Percentiles rank a stretch among this genome's conserved stretches.
Conservation (phyloP, 2,329 filamentous ascomycete species). For the Achaetomium macrosporum region DNA sequence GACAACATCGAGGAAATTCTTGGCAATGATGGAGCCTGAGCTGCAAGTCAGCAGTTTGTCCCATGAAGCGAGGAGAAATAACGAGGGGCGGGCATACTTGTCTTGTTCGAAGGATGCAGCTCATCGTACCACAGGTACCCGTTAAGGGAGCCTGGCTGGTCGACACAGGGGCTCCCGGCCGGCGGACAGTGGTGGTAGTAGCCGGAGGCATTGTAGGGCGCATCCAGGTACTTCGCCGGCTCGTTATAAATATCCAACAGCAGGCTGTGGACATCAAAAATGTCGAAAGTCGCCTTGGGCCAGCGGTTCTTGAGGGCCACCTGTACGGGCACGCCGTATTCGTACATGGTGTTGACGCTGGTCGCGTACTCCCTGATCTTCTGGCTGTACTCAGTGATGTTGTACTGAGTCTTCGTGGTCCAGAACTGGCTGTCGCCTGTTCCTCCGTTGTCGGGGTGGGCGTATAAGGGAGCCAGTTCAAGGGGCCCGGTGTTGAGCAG, state of each 20-base stretch:
- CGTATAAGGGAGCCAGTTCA: conserved; percentile 63
- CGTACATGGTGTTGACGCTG: conserved; percentile 43
- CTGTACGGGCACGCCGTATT: conserved; percentile 46
- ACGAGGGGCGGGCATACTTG: conserved; percentile 39
- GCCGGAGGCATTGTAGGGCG: conserved; percentile 56
- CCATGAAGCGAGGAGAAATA: not conserved
- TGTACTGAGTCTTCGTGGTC: conserved; percentile 40
- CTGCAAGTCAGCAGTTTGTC: not conserved
- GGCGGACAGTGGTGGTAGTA: conserved; percentile 50
- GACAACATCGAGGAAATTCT: conserved; percentile 38
- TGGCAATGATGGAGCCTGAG: conserved; percentile 34
- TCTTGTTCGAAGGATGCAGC: conserved; percentile 63
- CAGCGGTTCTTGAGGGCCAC: conserved; percentile 40
- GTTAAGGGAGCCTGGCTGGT: conserved; percentile 40
- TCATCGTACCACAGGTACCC: conserved; percentile 68
- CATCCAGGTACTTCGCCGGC: conserved; percentile 55
- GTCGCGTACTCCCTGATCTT: conserved; percentile 48
- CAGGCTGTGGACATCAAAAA: conserved; percentile 62
- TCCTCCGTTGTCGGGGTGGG: conserved; percentile 39
- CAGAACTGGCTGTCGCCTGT: conserved; percentile 40
- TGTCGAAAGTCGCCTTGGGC: conserved; percentile 54
- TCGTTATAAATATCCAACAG: conserved; percentile 59
- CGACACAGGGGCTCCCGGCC: conserved; percentile 31
- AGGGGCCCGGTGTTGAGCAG: conserved; percentile 65
- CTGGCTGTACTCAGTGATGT: conserved; percentile 41